These are phyloP conservation scores for Tardiomyces blankii DNA, from an alignment of 1,139 yeast genomes.

Conservation along the genomic window DNA sequence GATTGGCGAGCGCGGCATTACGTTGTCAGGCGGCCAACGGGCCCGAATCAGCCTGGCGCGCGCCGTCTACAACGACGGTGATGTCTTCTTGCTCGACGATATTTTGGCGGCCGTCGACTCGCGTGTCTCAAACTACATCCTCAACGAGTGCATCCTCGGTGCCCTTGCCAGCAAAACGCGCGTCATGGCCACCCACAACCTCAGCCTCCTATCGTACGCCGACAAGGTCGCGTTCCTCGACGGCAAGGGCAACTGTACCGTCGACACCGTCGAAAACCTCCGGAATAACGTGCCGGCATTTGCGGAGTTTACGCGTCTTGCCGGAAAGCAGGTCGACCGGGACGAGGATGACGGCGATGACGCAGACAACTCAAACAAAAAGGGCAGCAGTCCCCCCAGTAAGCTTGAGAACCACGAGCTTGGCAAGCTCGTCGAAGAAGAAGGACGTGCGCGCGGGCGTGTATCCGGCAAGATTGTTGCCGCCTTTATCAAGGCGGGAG, in stretches of 20 bases:
- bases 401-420: not conserved
- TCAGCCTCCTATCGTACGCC: constrained; percentile 57
- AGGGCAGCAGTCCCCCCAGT: constrained; percentile 2
- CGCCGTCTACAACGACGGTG: constrained; percentile 63
- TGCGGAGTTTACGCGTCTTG: constrained; percentile 40
- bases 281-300: constrained; percentile 36
- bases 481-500: constrained; percentile 46
- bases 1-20: constrained; percentile 88
- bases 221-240: constrained; percentile 59
- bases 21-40: constrained; percentile 89
- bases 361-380: constrained; percentile 22
- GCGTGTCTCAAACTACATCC: constrained; percentile 73
- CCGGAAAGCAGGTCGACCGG: constrained; percentile 15
- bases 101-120: constrained; percentile 90
- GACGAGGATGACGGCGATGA: constrained; percentile 24
- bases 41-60: constrained; percentile 79
- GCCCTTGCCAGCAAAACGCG: constrained; percentile 51
- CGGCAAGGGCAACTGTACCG: constrained; percentile 49
- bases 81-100: constrained; percentile 68
- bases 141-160: constrained; percentile 58
- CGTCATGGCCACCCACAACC: constrained; percentile 75
- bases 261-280: constrained; percentile 51
- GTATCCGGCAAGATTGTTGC: constrained; percentile 37
- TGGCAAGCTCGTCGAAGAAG: constrained; percentile 29
- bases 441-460: constrained; percentile 38